These are phyloP conservation scores for Clitopilus passeckerianus DNA, from an alignment of 768 basidiomycete species.

Conservation along the genomic window DNA sequence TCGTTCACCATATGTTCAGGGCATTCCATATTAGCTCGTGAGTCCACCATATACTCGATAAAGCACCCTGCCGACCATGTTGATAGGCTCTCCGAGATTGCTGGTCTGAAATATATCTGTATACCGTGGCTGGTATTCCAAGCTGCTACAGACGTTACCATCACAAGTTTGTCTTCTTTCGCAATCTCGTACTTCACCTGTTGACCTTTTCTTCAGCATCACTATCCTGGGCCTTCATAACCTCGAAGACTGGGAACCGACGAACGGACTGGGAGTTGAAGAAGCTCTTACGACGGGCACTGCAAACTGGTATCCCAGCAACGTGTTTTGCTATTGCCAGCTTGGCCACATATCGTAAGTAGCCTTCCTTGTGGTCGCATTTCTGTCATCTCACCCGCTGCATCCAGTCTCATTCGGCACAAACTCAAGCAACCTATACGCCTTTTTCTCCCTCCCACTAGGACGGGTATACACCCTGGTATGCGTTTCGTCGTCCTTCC, in stretches of 20 bases:
- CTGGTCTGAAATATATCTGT: neutral
- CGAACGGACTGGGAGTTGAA: neutral
- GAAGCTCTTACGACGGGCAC: neutral
- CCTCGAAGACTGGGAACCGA: neutral
- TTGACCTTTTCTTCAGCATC: neutral
- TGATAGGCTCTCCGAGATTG: neutral
- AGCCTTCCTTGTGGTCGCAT: neutral
- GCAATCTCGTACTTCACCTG: neutral
- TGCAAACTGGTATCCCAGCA: neutral
- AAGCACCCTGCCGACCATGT: neutral
- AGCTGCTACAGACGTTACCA: neutral
- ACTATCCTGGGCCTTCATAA: neutral
- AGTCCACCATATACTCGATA: neutral
- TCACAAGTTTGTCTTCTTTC: neutral
- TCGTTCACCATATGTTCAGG: neutral
- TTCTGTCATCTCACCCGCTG: neutral
- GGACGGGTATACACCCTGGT: neutral
- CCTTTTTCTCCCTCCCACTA: neutral
- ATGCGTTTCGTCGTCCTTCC: neutral
- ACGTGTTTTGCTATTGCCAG: neutral
- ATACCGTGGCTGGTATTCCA: neutral
- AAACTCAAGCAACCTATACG: neutral
- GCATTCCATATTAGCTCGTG: neutral
- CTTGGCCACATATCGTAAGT: neutral
- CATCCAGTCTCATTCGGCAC: neutral